Evolutionary conservation across 345 rosid genomes (phyloP).

Genomic region (Sonneratia alba): DNA sequence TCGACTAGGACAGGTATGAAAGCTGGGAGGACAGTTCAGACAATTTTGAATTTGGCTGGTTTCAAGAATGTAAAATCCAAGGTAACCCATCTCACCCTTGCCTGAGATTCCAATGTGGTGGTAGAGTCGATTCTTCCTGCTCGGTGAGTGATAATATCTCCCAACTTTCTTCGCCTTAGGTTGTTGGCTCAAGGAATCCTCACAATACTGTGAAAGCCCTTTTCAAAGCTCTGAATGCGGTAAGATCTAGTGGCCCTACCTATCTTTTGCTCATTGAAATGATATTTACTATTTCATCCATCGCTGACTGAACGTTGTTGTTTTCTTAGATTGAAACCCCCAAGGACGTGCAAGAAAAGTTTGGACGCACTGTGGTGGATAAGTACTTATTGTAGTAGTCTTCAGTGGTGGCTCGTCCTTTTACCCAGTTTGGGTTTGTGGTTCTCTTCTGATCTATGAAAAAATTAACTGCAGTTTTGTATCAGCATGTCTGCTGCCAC

Average conservation of each 20-base stretch:
- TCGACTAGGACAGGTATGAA: conserved; percentile 75
- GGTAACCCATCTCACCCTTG: conserved; percentile 32
- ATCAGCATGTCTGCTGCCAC: background rate
- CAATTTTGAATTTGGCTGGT: conserved; percentile 71
- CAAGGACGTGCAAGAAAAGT: conserved; percentile 82
- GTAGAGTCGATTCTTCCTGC: background rate
- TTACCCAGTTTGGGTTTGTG: background rate
- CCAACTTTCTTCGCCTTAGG: conserved; percentile 28
- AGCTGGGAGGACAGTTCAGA: conserved; percentile 84
- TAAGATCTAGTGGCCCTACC: conserved; percentile 28
- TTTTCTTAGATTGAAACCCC: conserved; percentile 75
- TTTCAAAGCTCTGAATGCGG: conserved; percentile 85
- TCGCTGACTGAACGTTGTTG: background rate
- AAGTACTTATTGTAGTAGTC: conserved; percentile 47
- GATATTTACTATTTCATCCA: background rate
- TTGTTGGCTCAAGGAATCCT: conserved; percentile 90
- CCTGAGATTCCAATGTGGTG: background rate
- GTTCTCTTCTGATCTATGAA: background rate
- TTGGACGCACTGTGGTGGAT: conserved; percentile 90
- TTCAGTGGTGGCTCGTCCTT: background rate
- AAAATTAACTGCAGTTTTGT: background rate
- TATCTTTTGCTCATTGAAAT: background rate
- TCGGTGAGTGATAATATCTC: background rate
- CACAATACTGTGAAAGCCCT: conserved; percentile 89
- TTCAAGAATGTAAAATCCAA: conserved; percentile 90